Conservation (phyloP, 352 stramenopile genomes). For the Phytopythium aichiense region DNA sequence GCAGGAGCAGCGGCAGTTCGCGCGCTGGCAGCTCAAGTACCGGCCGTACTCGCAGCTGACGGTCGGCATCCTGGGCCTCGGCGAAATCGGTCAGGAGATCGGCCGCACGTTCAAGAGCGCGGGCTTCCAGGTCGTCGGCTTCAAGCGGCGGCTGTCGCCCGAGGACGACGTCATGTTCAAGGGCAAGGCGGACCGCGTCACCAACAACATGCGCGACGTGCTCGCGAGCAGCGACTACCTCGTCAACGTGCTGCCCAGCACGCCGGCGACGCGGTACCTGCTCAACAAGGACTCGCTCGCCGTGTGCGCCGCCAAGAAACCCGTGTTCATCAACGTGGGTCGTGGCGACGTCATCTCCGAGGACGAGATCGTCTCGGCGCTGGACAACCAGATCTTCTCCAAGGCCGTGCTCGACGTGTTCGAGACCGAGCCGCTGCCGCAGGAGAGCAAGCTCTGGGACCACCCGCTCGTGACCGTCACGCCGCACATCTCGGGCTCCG, state of each 20-base stretch:
- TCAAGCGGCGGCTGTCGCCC: conserved; percentile 41
- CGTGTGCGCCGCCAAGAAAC: conserved; percentile 43
- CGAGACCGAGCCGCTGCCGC: conserved; percentile 39
- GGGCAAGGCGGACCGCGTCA: conserved; percentile 34
- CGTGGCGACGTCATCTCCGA: conserved; percentile 81
- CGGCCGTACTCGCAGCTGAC: conserved; percentile 33
- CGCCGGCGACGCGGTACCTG: conserved; percentile 60
- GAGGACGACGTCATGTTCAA: conserved; percentile 7
- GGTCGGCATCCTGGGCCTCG: conserved; percentile 49
- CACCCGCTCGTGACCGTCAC: conserved; percentile 69
- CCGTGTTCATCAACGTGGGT: conserved; percentile 87
- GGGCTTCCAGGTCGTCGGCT: conserved; percentile 59
- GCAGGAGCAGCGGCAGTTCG: conserved; percentile 21
- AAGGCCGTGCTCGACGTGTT: conserved; percentile 63
- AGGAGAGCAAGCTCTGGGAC: conserved; percentile 58
- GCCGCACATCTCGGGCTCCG: conserved; percentile 78
- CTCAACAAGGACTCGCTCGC: conserved; percentile 42
- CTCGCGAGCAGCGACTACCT: conserved; percentile 64
- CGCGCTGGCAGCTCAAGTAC: conserved; percentile 21
- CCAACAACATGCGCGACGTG: conserved; percentile 41
- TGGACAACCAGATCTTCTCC: conserved; percentile 61
- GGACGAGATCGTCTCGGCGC: conserved; percentile 51
- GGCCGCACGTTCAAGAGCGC: conserved; percentile 38
- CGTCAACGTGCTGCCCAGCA: conserved; percentile 84
- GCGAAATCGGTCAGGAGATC: conserved; percentile 60